These are phyloP conservation scores for Fragilaria radians DNA, from an alignment of 108 stramenopile genomes.

Conservation along the genomic window DNA sequence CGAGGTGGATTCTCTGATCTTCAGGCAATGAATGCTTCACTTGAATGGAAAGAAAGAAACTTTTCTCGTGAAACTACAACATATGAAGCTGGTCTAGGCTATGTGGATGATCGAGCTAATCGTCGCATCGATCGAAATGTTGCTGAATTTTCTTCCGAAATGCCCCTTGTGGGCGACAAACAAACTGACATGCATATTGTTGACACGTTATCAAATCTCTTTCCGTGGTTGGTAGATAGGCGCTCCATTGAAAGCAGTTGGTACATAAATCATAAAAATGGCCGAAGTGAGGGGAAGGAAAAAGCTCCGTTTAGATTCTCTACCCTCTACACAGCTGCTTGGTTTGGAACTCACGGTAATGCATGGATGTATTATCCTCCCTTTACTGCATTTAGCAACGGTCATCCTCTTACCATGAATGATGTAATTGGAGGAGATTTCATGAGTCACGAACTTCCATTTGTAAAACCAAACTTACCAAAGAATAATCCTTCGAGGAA, in stretches of 20 bases:
- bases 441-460: background rate
- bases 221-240: slow-evolving; percentile 31
- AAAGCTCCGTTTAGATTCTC: slow-evolving; percentile 11
- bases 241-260: slow-evolving; percentile 7
- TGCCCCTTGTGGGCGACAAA: slow-evolving; percentile 7
- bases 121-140: slow-evolving; percentile 12
- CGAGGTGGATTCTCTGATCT: background rate
- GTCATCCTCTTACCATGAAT: slow-evolving; percentile 7
- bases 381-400: background rate
- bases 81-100: slow-evolving; percentile 14
- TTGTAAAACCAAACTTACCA: slow-evolving; percentile 11
- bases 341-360: slow-evolving; percentile 4
- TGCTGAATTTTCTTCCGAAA: background rate
- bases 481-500: slow-evolving; percentile 12
- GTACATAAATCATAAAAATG: slow-evolving; percentile 11
- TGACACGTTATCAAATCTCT: slow-evolving; percentile 12
- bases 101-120: slow-evolving; percentile 18
- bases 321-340: slow-evolving; percentile 14
- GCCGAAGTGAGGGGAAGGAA: slow-evolving; percentile 9
- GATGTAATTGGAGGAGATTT: slow-evolving; percentile 4
- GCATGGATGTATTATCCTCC: slow-evolving; percentile 22
- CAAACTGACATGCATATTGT: slow-evolving; percentile 14
- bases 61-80: slow-evolving; percentile 6
- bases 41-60: slow-evolving; percentile 13
- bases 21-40: background rate